Base-by-base conservation (phyloP, 2,329 filamentous ascomycete species). In the Alternaria sp. region DNA sequence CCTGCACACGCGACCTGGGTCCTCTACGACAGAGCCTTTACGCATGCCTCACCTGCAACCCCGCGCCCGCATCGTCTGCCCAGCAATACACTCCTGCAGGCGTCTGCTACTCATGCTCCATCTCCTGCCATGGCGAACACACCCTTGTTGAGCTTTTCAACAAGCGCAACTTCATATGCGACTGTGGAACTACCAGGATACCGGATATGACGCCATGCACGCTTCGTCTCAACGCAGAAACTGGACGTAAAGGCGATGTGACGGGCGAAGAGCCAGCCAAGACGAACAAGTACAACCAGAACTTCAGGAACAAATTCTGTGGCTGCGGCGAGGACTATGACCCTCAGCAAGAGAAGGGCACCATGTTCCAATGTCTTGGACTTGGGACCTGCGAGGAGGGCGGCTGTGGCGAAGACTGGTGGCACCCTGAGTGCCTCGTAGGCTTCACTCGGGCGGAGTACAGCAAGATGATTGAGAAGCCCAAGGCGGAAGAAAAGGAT, bases 331-430 rank as follows among this genome's bases (percentile, higher is more conserved):
- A 94, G 74, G 89, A 94, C 63, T 99, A 99, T 77, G 91, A 97
- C 77, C 89, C 95, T 0, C 88, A 95, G 51, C 86, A 92, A 76
- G 93, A 99, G 78, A 96, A 95, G 72, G 95, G 95, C 0, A 98
- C 94, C 43, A 99, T 99, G 96, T 99, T 96, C 72, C 96, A 99
- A 79, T 99, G 96, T 76, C 80, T 98, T 3, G 95, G 95, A 0
- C 83, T 98, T 1, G 93, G 93, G 1, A 91, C 89, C 0, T 85
- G 87, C 12, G 91, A 95, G 69, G 90, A 90, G 1, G 94, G 94
- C 15, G 95, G 94, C 5, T 98, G 95, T 80, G 95, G 95, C 12
- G 95, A 98, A 81, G 95, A 98, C 76, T 98, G 95, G 95, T 98
- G 93, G 86, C 95, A 98, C 81, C 93, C 95, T 0, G 93, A 96